These are phyloP conservation scores for Heliocybe sulcata DNA, from an alignment of 1,284 basidiomycete genomes.

Conservation along the genomic window DNA sequence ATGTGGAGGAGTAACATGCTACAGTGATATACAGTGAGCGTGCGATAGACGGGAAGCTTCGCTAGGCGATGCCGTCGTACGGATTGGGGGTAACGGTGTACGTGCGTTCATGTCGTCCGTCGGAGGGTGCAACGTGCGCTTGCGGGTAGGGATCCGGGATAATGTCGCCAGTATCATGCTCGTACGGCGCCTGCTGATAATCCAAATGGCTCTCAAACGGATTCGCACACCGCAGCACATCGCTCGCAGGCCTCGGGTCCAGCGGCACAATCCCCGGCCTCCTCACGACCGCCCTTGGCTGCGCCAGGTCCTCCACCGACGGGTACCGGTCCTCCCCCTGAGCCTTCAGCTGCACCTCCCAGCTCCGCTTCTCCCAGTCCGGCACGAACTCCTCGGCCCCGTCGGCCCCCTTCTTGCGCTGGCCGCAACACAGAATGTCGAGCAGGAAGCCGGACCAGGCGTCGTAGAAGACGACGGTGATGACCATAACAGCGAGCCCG, in stretches of 20 bases:
- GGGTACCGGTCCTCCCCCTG: slow-evolving; percentile 18
- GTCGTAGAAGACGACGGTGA: slow-evolving; percentile 58
- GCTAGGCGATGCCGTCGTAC: neutral
- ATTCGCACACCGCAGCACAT: neutral
- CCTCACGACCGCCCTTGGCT: neutral
- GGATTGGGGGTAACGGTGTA: neutral
- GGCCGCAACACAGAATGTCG: slow-evolving; percentile 34
- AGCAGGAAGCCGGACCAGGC: slow-evolving; percentile 52
- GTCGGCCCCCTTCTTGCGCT: slow-evolving; percentile 19
- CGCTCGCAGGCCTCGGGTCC: neutral
- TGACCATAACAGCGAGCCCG: slow-evolving; percentile 42
- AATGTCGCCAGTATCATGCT: neutral
- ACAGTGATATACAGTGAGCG: neutral
- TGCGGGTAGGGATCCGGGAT: neutral
- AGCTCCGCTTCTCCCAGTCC: slow-evolving; percentile 55
- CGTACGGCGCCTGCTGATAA: neutral
- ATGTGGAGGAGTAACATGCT: neutral
- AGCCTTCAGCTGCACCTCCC: slow-evolving; percentile 40
- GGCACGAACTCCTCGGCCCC: slow-evolving; percentile 49
- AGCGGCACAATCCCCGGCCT: neutral
- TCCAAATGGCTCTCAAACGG: neutral
- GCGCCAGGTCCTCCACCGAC: slow-evolving; percentile 8
- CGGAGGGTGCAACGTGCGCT: neutral
- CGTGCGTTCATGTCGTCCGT: neutral
- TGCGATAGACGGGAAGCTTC: neutral